These are phyloP conservation scores for Ascochyta pisi DNA, from an alignment of 2,329 filamentous ascomycete species.

Conservation along the genomic window DNA sequence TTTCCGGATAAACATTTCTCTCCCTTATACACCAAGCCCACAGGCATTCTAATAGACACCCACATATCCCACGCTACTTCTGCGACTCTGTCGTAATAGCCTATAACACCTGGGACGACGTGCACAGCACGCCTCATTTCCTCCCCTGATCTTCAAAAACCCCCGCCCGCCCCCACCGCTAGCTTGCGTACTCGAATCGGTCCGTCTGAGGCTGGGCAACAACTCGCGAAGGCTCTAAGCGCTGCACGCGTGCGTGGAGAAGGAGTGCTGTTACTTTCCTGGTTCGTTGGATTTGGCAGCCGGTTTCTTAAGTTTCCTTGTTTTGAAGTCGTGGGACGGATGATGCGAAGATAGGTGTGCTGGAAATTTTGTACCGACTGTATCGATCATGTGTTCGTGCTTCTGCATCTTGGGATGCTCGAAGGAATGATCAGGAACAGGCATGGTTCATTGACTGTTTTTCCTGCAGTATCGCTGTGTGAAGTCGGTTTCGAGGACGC, in stretches of 20 bases:
- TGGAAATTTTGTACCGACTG: too few species aligned
- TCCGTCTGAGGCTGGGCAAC: constrained; percentile 4
- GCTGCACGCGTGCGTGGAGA: neutral
- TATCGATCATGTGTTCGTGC: too few species aligned
- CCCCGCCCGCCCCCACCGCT: constrained; percentile 2
- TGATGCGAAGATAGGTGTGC: neutral
- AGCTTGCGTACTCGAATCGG: constrained; percentile 12
- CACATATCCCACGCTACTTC: neutral
- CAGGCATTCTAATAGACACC: neutral
- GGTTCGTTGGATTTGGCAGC: neutral
- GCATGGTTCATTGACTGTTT: constrained; percentile 7
- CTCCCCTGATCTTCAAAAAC: neutral
- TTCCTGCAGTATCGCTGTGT: constrained; percentile 33
- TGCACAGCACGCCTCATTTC: neutral
- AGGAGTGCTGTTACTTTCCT: neutral
- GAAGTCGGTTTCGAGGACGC: constrained; percentile 40
- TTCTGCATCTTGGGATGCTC: neutral
- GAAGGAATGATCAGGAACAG: neutral
- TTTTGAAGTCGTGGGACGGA: neutral
- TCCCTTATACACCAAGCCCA: neutral
- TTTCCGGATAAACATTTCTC: neutral
- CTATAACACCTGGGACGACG: neutral
- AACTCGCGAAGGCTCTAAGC: neutral
- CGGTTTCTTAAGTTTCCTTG: neutral
- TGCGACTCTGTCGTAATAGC: neutral